Conservation (phyloP, 2,329 filamentous ascomycete species). For the Aurifilum marmelostoma region DNA sequence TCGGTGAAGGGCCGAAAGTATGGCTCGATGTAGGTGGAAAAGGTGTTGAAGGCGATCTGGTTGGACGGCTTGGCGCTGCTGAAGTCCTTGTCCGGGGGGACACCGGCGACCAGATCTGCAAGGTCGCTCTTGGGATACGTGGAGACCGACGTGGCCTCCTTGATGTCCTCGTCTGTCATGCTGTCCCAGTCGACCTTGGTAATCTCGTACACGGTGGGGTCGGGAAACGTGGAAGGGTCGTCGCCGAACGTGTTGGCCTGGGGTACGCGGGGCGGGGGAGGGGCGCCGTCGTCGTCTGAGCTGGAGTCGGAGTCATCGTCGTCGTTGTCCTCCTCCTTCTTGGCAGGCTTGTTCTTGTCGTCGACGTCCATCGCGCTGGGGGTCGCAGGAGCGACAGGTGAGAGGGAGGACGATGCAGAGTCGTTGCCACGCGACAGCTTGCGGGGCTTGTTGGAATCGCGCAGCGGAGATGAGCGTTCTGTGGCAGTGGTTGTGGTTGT, state of each 20-base stretch:
- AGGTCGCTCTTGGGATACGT: conserved; percentile 82
- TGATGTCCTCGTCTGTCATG: conserved; percentile 85
- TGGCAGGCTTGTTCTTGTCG: conserved; percentile 39
- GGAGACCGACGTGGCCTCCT: conserved; percentile 84
- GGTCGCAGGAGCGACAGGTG: conserved; percentile 55
- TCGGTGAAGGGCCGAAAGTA: conserved; percentile 89
- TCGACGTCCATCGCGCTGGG: conserved; percentile 63
- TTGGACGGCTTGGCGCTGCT: conserved; percentile 91
- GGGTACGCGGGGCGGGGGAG: conserved; percentile 66
- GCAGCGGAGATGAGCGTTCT: conserved; percentile 59
- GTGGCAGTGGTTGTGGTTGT: conserved; percentile 21
- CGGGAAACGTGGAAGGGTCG: conserved; percentile 86
- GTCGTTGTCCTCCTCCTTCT: conserved; percentile 43
- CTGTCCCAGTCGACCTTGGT: conserved; percentile 66
- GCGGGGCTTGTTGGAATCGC: conserved; percentile 53
- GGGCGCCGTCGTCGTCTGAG: conserved; percentile 63
- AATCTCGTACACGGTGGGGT: conserved; percentile 95
- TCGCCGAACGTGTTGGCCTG: conserved; percentile 89
- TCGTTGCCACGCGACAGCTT: conserved; percentile 57
- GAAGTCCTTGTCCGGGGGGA: conserved; percentile 92
- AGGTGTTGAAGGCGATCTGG: conserved; percentile 92
- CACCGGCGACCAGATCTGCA: conserved; percentile 81
- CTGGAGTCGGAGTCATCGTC: conserved; percentile 54
- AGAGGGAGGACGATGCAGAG: conserved; percentile 63
- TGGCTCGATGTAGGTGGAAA: conserved; percentile 88